Conservation (phyloP, 1,139 yeast species). For the Candida albicans region DNA sequence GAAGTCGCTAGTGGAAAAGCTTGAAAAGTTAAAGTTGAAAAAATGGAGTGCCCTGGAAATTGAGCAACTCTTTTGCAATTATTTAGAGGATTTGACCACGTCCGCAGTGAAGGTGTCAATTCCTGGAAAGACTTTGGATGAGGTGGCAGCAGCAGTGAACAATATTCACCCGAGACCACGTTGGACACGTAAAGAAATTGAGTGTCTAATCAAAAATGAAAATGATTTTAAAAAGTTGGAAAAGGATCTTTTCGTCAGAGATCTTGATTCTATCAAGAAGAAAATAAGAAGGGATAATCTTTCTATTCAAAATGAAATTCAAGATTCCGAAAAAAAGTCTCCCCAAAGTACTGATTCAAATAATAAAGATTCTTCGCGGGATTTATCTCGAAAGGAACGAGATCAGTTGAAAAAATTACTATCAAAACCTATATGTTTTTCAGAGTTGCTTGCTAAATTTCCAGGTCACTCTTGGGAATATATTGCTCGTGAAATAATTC, state of each 20-base stretch:
- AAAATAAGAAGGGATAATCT: not conserved
- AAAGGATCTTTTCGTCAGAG: not conserved
- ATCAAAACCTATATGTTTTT: slow-evolving; percentile 1
- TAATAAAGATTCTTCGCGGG: no score
- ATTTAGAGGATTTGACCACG: slow-evolving; percentile 5
- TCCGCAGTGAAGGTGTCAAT: slow-evolving; percentile 1
- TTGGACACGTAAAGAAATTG: slow-evolving; percentile 7
- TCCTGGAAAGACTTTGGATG: slow-evolving; percentile 4
- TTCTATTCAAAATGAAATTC: no score
- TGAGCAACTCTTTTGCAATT: slow-evolving; percentile 7
- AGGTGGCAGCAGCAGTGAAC: not conserved
- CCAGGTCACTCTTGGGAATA: slow-evolving; percentile 3
- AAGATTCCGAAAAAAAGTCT: no score
- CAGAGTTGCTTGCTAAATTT: not conserved
- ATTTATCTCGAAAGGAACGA: not conserved
- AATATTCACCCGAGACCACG: not conserved
- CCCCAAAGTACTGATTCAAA: no score
- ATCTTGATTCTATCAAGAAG: not conserved
- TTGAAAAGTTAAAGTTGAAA: slow-evolving; percentile 3
- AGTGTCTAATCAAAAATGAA: slow-evolving; percentile 17
- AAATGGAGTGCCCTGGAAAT: slow-evolving; percentile 7
- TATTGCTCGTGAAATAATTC: slow-evolving; percentile 2
- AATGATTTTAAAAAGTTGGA: slow-evolving; percentile 14
- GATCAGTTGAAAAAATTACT: not conserved
- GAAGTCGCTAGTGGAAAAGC: not conserved